These are phyloP conservation scores for Termitomyces sp. DNA, from an alignment of 768 basidiomycete species.

Conservation along the genomic window DNA sequence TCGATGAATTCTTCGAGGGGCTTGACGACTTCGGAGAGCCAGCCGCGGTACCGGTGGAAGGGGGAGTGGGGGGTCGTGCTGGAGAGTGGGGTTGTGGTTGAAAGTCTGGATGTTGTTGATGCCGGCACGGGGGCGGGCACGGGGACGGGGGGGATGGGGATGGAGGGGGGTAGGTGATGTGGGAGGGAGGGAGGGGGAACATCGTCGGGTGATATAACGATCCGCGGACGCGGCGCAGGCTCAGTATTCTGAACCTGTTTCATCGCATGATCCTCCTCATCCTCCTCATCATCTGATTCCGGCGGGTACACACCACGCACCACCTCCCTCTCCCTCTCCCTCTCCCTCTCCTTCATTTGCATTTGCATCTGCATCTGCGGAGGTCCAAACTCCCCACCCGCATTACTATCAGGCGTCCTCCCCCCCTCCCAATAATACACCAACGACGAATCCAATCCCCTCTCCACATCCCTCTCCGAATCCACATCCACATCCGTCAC, in stretches of 20 bases:
- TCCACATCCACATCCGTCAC: not conserved
- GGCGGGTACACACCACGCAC: not conserved
- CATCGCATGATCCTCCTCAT: slow-evolving; percentile 16
- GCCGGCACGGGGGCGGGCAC: not conserved
- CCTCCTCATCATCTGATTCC: slow-evolving; percentile 3
- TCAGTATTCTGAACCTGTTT: not conserved
- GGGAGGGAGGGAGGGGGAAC: not conserved
- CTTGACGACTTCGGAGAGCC: slow-evolving; percentile 59
- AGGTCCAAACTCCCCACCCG: not conserved
- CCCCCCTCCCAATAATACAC: not conserved
- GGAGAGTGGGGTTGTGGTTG: no score
- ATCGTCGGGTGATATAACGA: not conserved
- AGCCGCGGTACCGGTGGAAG: slow-evolving; percentile 54
- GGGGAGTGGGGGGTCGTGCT: slow-evolving; percentile 31
- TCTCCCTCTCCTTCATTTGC: slow-evolving; percentile 27
- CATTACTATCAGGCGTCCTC: not conserved
- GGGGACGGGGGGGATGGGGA: slow-evolving; percentile 12
- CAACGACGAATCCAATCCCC: not conserved
- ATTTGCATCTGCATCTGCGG: not conserved
- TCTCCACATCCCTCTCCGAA: not conserved
- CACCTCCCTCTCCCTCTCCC: no score
- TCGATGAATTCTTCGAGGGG: slow-evolving; percentile 66
- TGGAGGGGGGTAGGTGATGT: slow-evolving; percentile 1
- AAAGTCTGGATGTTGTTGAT: slow-evolving; percentile 3
- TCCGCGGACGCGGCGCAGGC: not conserved